Evolutionary conservation across 2,329 filamentous ascomycete genomes (phyloP).

Genomic region (Colletotrichum godetiae): DNA sequence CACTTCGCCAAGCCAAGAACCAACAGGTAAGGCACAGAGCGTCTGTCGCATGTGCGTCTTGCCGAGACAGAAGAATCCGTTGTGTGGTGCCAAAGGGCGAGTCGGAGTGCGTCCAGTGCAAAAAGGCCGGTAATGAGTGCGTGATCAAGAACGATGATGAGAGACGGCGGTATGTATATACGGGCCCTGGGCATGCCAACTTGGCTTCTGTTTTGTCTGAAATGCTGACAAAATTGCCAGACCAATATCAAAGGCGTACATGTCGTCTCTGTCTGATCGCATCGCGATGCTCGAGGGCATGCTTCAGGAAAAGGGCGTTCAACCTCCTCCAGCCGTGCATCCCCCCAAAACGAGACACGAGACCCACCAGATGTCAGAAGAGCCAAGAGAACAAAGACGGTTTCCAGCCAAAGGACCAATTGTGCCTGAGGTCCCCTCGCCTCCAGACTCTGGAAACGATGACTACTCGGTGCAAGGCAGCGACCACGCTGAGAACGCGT

Average conservation of each 20-base stretch:
- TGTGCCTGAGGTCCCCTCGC: constrained; percentile 43
- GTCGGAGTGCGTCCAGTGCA: constrained; percentile 63
- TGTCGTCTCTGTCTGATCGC: constrained; percentile 66
- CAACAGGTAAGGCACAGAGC: constrained; percentile 58
- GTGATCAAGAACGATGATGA: constrained; percentile 70
- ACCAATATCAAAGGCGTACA: constrained; percentile 68
- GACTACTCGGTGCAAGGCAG: constrained; percentile 43
- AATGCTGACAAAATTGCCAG: constrained; percentile 44
- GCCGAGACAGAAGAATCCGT: constrained; percentile 57
- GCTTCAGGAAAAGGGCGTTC: constrained; percentile 60
- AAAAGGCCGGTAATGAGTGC: constrained; percentile 60
- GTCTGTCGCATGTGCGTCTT: constrained; percentile 66
- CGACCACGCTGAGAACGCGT: constrained; percentile 36
- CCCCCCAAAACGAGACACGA: constrained; percentile 63
- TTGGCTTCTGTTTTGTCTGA: background rate
- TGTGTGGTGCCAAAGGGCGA: constrained; percentile 66
- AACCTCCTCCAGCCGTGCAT: constrained; percentile 61
- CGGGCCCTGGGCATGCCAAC: background rate
- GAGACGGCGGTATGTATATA: constrained; percentile 56
- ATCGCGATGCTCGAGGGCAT: constrained; percentile 63
- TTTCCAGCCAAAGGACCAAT: constrained; percentile 23
- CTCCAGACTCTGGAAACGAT: constrained; percentile 47
- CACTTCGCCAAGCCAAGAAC: constrained; percentile 44
- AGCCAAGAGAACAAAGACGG: constrained; percentile 37
- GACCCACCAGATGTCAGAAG: constrained; percentile 32